phyloP scores from a whole-genome alignment of 345 rosid genomes.

The Dovyalis caffra region DNA sequence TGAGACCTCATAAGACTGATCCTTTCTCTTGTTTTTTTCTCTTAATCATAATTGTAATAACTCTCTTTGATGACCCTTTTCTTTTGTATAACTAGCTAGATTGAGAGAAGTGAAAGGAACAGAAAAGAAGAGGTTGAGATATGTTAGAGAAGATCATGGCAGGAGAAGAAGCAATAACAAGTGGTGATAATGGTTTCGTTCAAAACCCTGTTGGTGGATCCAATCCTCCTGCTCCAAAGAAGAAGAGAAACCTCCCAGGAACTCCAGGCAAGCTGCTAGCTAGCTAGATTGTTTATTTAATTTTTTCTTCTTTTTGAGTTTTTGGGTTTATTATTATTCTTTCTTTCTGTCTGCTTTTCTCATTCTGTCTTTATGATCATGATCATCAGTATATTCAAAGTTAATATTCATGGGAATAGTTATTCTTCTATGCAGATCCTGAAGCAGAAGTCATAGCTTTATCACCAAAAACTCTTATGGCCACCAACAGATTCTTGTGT shows the following conservation, averaged over 20 bases:
- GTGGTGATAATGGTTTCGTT: slow-evolving; percentile 32
- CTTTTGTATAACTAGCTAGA: background rate
- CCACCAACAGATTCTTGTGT: slow-evolving; percentile 93
- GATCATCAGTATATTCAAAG: slow-evolving; percentile 22
- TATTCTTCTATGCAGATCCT: slow-evolving; percentile 55
- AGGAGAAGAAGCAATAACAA: slow-evolving; percentile 45
- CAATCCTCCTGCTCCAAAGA: slow-evolving; percentile 56
- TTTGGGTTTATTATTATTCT: background rate
- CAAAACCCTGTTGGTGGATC: slow-evolving; percentile 39
- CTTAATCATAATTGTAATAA: slow-evolving; percentile 14
- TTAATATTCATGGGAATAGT: background rate
- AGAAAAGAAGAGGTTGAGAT: slow-evolving; percentile 1
- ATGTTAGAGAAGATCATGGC: slow-evolving; percentile 28
- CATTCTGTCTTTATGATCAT: background rate
- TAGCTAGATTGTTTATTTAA: background rate
- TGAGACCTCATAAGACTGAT: slow-evolving; percentile 6
- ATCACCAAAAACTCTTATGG: slow-evolving; percentile 95
- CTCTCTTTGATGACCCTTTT: slow-evolving; percentile 2
- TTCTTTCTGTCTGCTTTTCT: background rate
- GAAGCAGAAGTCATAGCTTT: slow-evolving; percentile 95
- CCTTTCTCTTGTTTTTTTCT: slow-evolving; percentile 27
- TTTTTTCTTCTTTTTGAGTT: background rate
- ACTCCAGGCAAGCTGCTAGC: slow-evolving; percentile 63
- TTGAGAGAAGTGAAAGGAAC: slow-evolving; percentile 17
- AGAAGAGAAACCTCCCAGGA: slow-evolving; percentile 96